Conservation (phyloP, 2,329 filamentous ascomycete species). For the Cladosporium halotolerans region DNA sequence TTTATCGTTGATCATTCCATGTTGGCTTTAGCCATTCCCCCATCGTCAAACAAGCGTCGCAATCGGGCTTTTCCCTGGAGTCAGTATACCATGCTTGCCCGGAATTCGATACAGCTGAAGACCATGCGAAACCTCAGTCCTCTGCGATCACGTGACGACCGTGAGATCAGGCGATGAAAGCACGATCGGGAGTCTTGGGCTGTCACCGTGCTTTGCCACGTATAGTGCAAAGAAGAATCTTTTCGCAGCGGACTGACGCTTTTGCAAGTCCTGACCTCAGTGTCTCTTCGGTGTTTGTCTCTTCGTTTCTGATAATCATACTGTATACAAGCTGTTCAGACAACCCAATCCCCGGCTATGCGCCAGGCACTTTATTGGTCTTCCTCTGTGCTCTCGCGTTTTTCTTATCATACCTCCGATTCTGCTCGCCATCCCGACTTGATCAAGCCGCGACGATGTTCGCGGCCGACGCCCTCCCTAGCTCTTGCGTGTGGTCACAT, state of each 20-base stretch:
- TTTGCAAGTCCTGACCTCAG: neutral
- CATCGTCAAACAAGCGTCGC: no score
- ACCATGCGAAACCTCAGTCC: neutral
- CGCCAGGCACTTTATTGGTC: neutral
- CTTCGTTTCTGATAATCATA: neutral
- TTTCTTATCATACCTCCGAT: neutral
- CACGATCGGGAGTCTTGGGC: neutral
- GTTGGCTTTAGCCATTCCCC: no score
- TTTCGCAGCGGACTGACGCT: neutral
- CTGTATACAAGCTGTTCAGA: neutral
- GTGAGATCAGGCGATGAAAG: neutral
- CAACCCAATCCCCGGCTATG: neutral
- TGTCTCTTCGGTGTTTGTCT: neutral
- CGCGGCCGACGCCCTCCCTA: neutral
- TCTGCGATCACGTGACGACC: neutral
- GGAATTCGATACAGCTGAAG: no score
- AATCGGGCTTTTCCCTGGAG: no score
- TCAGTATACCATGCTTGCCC: no score
- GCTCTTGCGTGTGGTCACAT: slow-evolving; percentile 2
- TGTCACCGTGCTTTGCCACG: neutral
- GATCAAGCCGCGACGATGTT: neutral
- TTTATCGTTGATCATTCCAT: no score
- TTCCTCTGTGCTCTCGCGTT: neutral
- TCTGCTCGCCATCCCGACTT: neutral
- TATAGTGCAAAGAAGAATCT: neutral